A percentile compares a stretch with the other conserved stretches of the same genome.
Conservation (phyloP, 176 grass and related monocot genomes). For the Paspalum vaginatum region DNA sequence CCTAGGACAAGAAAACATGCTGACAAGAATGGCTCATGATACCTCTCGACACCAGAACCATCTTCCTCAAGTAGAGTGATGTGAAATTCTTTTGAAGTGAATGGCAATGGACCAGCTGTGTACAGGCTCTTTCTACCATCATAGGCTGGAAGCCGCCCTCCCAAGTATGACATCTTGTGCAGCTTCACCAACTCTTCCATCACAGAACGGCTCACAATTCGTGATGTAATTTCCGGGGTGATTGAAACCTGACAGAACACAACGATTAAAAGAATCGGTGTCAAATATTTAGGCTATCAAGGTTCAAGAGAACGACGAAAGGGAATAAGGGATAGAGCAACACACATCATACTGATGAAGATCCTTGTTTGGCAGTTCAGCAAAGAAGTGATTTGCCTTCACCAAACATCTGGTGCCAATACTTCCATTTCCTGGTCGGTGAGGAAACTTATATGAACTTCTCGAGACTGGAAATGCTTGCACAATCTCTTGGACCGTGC, state of each 20-base stretch:
- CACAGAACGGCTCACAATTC: conserved; percentile 63
- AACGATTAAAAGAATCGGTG: background rate
- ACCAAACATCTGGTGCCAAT: conserved; percentile 69
- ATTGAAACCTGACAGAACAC: conserved; percentile 66
- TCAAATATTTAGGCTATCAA: background rate
- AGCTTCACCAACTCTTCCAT: conserved; percentile 73
- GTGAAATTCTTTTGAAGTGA: conserved; percentile 73
- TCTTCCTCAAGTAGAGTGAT: conserved; percentile 70
- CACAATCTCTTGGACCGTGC: conserved; percentile 38
- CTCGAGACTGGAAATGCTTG: conserved; percentile 37
- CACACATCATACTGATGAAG: conserved; percentile 96
- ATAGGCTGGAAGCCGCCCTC: conserved; percentile 86
- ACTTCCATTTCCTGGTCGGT: conserved; percentile 77
- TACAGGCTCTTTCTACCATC: conserved; percentile 92
- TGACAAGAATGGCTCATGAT: background rate
- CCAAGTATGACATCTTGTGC: conserved; percentile 65
- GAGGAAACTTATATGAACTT: conserved; percentile 67
- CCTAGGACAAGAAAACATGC: background rate
- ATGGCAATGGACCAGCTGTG: conserved; percentile 81
- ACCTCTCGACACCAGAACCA: conserved; percentile 67
- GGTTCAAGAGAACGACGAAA: background rate
- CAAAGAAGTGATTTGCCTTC: conserved; percentile 97
- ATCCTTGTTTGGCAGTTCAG: conserved; percentile 77
- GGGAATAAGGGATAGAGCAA: conserved; percentile 32
- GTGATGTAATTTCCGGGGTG: conserved; percentile 59